phyloP scores from a whole-genome alignment of 2,329 filamentous ascomycete species.

The Cordyceps sp. region DNA sequence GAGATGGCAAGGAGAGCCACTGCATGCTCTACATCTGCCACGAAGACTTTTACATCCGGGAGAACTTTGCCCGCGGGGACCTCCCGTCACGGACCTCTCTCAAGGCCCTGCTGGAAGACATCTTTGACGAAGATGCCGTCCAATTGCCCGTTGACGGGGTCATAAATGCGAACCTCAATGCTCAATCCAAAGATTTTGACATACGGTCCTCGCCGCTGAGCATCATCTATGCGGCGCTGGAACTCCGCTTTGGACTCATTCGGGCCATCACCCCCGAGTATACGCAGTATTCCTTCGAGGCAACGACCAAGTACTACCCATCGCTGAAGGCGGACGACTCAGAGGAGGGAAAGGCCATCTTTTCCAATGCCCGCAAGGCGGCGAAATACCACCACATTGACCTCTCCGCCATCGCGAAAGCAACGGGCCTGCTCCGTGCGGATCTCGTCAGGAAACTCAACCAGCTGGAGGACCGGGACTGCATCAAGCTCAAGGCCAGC shows the following conservation, averaged over 20 bases:
- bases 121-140: constrained; percentile 23
- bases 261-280: constrained; percentile 41
- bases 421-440: constrained; percentile 18
- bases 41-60: constrained; percentile 39
- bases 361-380: constrained; percentile 19
- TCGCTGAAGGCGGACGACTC: constrained; percentile 19
- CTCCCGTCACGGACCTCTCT: constrained; percentile 36
- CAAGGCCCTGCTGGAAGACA: constrained; percentile 26
- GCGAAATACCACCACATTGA: constrained; percentile 29
- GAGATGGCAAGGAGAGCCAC: constrained; percentile 32
- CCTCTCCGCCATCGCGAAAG: constrained; percentile 20
- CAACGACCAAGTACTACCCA: constrained; percentile 13
- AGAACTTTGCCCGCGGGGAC: constrained; percentile 43
- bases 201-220: constrained; percentile 31
- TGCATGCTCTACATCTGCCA: constrained; percentile 42
- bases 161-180: constrained; percentile 22
- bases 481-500: constrained; percentile 31
- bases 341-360: constrained; percentile 25
- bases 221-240: constrained; percentile 42
- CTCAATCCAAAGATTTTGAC: constrained; percentile 32
- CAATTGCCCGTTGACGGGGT: background rate
- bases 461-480: constrained; percentile 29
- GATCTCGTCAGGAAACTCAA: constrained; percentile 39
- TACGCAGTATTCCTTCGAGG: constrained; percentile 33
- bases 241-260: constrained; percentile 38